Conservation (phyloP, 192 early-diverging fungal genomes). For the Chytriomyces hyalinus region DNA sequence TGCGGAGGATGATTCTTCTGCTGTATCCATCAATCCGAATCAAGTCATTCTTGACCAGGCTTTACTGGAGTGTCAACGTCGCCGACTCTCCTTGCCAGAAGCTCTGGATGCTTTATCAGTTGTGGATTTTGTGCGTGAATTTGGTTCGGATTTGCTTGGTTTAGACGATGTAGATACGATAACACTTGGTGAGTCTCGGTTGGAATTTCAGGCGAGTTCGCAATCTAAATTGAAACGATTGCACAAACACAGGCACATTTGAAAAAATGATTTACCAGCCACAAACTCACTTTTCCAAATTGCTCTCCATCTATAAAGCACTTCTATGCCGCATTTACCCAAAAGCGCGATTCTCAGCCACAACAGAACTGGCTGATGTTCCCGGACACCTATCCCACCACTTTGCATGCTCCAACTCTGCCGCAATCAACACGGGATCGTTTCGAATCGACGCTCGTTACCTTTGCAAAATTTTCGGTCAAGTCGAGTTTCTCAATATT, state of each 20-base stretch:
- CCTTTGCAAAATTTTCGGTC: constrained; percentile 21
- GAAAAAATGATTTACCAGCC: constrained; percentile 14
- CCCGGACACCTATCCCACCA: constrained; percentile 27
- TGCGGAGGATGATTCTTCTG: neutral
- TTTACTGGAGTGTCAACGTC: constrained; percentile 5
- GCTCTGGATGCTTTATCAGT: constrained; percentile 30
- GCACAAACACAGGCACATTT: neutral
- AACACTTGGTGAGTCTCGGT: constrained; percentile 10
- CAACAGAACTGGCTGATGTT: neutral
- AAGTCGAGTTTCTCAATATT: constrained; percentile 8
- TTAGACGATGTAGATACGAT: neutral
- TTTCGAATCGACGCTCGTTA: constrained; percentile 20
- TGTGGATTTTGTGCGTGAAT: constrained; percentile 28
- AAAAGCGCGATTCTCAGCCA: neutral
- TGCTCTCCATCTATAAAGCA: constrained; percentile 4
- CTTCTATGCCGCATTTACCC: constrained; percentile 15
- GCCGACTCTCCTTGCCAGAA: constrained; percentile 20
- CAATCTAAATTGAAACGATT: neutral
- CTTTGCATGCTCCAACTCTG: constrained; percentile 32
- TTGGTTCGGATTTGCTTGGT: constrained; percentile 20
- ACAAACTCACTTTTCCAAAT: neutral
- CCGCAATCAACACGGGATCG: neutral
- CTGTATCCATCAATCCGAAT: neutral
- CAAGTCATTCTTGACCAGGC: constrained; percentile 4
- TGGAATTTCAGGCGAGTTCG: neutral